Evolutionary conservation across 2,329 filamentous ascomycete species (phyloP), one percentile per base, ranked within the genome.

Genomic region (Pochonia chlamydosporia): DNA sequence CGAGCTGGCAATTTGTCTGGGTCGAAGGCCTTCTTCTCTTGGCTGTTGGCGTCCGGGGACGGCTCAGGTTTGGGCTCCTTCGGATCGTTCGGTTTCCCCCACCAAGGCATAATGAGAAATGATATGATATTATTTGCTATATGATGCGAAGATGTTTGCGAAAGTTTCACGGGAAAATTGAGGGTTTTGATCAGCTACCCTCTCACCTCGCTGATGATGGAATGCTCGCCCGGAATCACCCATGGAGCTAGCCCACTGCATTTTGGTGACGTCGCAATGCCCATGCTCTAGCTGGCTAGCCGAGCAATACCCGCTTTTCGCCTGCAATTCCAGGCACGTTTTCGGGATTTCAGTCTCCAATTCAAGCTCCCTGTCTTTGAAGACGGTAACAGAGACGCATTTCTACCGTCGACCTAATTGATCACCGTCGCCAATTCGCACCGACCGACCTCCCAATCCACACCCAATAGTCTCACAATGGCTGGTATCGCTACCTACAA

Each of bases 401-500:
- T 47, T 54, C 35, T n/a, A 1, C 30, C 50, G 54, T 51, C 55
- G 58, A 31, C 52, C 53, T 61, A 57, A 62, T 62, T 59, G 56
- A 52, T 52, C 56, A n/a, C 21, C 37, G 23, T 26, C 28, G 8
- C 23, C 30, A 39, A 39, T 50, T 30, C 26, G 44, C 25, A 20
- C 33, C 26, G 18, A 13, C 14, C 16, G n/a, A 30, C 16, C 23
- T 21, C 56, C 55, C 55, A 56, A 56, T 55, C 56, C 56, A 50
- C 47, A 48, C 47, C 44, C 49, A 47, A 53, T 49, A 49, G 51
- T 50, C n/a, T n/a, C 55, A 63, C 48, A 58, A 69, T 69, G 67
- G 67, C 64, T 61, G 66, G 66, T 47, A 50, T 63, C 54, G 59
- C 65, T 52, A 63, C 62, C 55, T 82, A 82, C 71, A 73, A 63